Evolutionary conservation across 2,329 filamentous ascomycete species (phyloP).

Genomic region (Xylariaceae sp.): DNA sequence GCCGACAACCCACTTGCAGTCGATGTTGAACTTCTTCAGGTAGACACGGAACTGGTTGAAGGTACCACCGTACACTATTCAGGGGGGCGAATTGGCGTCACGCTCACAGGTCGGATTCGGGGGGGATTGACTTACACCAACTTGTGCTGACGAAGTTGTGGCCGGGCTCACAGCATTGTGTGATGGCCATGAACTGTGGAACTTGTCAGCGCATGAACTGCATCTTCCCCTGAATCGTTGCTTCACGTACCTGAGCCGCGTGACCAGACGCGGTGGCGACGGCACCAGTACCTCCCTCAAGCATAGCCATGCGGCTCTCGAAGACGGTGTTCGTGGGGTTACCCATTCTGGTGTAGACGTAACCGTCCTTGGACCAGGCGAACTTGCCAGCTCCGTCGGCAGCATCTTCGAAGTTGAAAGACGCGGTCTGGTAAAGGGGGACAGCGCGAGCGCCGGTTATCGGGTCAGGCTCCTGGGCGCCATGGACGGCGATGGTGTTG

Average conservation of each 20-base stretch:
- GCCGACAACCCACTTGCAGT: conserved; percentile 35
- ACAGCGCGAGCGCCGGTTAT: conserved; percentile 31
- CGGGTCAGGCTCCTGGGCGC: conserved; percentile 32
- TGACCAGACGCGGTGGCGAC: conserved; percentile 36
- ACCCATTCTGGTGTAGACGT: conserved; percentile 37
- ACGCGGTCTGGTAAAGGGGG: conserved; percentile 30
- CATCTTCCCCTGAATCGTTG: not conserved
- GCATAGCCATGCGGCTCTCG: conserved; percentile 35
- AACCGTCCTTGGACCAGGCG: conserved; percentile 35
- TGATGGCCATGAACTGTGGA: conserved; percentile 34
- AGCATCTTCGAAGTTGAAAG: conserved; percentile 35
- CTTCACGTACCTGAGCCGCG: conserved; percentile 29
- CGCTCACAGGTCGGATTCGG: not conserved
- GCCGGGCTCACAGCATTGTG: conserved; percentile 34
- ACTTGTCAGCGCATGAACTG: conserved; percentile 8
- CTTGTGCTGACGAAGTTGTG: conserved; percentile 36
- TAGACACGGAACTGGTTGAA: conserved; percentile 38
- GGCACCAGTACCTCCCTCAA: conserved; percentile 36
- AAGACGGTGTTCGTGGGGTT: conserved; percentile 38
- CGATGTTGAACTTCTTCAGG: conserved; percentile 35
- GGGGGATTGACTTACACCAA: conserved; percentile 27
- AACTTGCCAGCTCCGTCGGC: conserved; percentile 36
- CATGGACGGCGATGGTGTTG: conserved; percentile 30
- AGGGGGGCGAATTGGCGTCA: conserved; percentile 8
- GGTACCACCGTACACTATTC: conserved; percentile 34